phyloP scores from a whole-genome alignment of 140 eudicot genomes.

The Senecio squalidus region DNA sequence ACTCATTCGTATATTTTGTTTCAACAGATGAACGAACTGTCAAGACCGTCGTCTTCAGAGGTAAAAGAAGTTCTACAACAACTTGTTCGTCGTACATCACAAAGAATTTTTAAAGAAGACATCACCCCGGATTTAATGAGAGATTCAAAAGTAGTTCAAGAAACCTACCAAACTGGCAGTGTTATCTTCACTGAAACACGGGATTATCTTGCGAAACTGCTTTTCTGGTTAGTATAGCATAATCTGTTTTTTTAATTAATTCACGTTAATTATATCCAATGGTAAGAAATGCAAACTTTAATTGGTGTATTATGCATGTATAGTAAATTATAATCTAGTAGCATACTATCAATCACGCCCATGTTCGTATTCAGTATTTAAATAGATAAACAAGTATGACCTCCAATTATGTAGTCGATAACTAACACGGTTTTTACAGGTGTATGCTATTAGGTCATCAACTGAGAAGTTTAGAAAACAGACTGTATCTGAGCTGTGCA shows the following conservation, averaged over 20 bases:
- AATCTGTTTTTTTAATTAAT: neutral
- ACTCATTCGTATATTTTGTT: constrained; percentile 2
- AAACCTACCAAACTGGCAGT: constrained; percentile 27
- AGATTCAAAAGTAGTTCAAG: constrained; percentile 22
- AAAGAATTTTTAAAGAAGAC: constrained; percentile 42
- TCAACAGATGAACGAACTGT: constrained; percentile 55
- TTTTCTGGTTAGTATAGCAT: constrained; percentile 57
- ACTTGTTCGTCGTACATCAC: constrained; percentile 45
- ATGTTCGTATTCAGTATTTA: neutral
- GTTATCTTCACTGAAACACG: constrained; percentile 36
- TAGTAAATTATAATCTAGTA: neutral
- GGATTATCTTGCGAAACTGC: constrained; percentile 75
- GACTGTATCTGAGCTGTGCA: constrained; percentile 58
- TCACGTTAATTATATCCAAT: neutral
- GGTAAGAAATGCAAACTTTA: no score
- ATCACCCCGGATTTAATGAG: constrained; percentile 19
- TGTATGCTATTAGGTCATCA: no score
- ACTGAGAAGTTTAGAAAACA: no score
- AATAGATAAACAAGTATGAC: neutral
- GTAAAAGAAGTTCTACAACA: constrained; percentile 62
- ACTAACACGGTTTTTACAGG: constrained; percentile 41
- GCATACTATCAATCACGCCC: neutral
- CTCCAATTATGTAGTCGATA: neutral
- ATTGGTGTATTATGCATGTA: neutral
- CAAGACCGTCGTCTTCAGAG: constrained; percentile 63